Evolutionary conservation across 371 early-diverging fungal genomes (phyloP).

Genomic region (Mortierella sp.): DNA sequence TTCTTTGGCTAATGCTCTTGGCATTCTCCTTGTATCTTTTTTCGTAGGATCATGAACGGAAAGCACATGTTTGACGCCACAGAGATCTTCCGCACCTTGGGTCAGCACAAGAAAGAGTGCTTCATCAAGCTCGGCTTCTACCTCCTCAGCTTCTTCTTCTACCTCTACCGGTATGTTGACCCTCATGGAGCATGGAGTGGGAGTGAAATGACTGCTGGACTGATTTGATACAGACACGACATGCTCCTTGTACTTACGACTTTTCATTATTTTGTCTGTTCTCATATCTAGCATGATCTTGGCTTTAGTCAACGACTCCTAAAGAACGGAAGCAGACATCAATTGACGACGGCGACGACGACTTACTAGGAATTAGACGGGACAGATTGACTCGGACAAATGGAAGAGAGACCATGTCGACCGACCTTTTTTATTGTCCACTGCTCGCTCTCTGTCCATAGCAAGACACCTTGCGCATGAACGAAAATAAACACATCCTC

Average conservation of each 20-base stretch:
- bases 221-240: no score
- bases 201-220: no score
- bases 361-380: background rate
- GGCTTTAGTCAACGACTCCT: slow-evolving; percentile 51
- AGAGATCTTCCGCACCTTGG: slow-evolving; percentile 94
- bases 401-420: background rate
- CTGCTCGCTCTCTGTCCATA: background rate
- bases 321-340: background rate
- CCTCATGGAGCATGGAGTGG: background rate
- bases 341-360: background rate
- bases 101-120: slow-evolving; percentile 92
- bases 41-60: slow-evolving; percentile 78
- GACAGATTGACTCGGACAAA: background rate
- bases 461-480: slow-evolving; percentile 1
- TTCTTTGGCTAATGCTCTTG: background rate
- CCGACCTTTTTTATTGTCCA: background rate
- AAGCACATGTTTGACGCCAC: slow-evolving; percentile 96
- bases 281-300: slow-evolving; percentile 40
- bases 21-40: background rate
- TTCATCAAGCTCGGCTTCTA: slow-evolving; percentile 97
- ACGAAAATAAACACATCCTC: no score
- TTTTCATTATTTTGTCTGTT: background rate
- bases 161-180: slow-evolving; percentile 73
- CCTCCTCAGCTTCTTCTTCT: slow-evolving; percentile 94
- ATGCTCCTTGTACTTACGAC: background rate